phyloP scores from a whole-genome alignment of 208 protist genomes.

The Leishmania turanica region DNA sequence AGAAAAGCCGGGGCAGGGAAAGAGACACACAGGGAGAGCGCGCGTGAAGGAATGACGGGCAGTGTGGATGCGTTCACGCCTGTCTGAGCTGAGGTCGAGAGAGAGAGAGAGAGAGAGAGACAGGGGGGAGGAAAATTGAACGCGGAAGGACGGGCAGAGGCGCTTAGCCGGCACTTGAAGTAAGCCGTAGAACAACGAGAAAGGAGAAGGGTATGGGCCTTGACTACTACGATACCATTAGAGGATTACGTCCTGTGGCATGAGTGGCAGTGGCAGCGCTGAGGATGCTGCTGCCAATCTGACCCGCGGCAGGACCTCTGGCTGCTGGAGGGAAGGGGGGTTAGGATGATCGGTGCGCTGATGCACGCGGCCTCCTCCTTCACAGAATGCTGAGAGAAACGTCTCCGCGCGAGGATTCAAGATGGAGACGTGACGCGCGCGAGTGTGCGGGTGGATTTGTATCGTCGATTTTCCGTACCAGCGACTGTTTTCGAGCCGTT shows the following conservation, averaged over 20 bases:
- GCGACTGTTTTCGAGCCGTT: not conserved
- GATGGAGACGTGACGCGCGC: not conserved
- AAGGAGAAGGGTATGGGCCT: not conserved
- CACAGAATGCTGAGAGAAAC: not conserved
- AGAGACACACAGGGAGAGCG: not conserved
- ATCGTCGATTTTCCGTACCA: not conserved
- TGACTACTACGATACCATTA: not conserved
- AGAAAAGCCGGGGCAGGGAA: not conserved
- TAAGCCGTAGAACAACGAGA: not conserved
- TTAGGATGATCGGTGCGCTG: not conserved
- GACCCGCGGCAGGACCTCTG: not conserved
- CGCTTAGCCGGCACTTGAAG: not conserved
- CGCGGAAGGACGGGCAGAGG: not conserved
- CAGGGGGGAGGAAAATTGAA: not conserved
- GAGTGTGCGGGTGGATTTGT: not conserved
- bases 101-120: conserved; percentile 1
- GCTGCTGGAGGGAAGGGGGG: not conserved
- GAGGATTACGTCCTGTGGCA: not conserved
- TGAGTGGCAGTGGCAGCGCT: not conserved
- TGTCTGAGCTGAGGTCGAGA: not conserved
- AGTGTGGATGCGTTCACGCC: not conserved
- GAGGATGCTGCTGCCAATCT: not conserved
- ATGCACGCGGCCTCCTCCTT: not conserved
- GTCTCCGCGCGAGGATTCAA: not conserved
- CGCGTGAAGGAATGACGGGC: not conserved